phyloP scores from a whole-genome alignment of 1,284 basidiomycete genomes.

The Boletus smithii region DNA sequence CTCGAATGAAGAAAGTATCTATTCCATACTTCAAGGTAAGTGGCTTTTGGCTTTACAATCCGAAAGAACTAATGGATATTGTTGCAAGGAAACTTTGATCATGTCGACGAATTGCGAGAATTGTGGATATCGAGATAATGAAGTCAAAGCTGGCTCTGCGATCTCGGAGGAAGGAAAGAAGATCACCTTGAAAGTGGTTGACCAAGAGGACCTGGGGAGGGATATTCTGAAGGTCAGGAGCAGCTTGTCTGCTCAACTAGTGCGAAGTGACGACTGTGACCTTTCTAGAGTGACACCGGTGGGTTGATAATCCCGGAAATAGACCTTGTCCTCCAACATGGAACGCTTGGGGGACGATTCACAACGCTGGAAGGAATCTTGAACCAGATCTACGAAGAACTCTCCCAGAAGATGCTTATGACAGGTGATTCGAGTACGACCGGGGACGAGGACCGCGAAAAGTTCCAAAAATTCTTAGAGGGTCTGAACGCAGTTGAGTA shows the following conservation, averaged over 20 bases:
- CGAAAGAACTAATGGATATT: neutral
- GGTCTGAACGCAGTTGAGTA: slow-evolving; percentile 70
- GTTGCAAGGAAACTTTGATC: slow-evolving; percentile 85
- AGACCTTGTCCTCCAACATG: slow-evolving; percentile 86
- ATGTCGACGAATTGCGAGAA: slow-evolving; percentile 97
- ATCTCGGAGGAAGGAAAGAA: slow-evolving; percentile 84
- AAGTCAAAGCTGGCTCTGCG: slow-evolving; percentile 92
- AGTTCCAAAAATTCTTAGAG: slow-evolving; percentile 76
- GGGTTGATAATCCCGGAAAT: slow-evolving; percentile 94
- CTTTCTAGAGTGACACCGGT: slow-evolving; percentile 80
- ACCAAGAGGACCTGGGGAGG: slow-evolving; percentile 89
- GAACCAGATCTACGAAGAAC: slow-evolving; percentile 93
- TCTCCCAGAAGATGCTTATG: slow-evolving; percentile 87
- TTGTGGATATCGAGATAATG: slow-evolving; percentile 97
- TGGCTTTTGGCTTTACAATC: neutral
- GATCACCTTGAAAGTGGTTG: slow-evolving; percentile 88
- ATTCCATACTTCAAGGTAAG: slow-evolving; percentile 96
- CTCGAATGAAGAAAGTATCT: slow-evolving; percentile 93
- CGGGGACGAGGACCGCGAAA: slow-evolving; percentile 44
- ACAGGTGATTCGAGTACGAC: slow-evolving; percentile 61
- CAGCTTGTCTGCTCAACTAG: neutral
- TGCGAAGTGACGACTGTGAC: neutral
- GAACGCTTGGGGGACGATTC: slow-evolving; percentile 97
- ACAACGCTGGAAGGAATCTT: slow-evolving; percentile 96
- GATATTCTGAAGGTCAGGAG: slow-evolving; percentile 84